Evolutionary conservation across 2,329 filamentous ascomycete genomes (phyloP), one percentile per base, ranked within the genome.

Genomic region (Neonectria faginata): DNA sequence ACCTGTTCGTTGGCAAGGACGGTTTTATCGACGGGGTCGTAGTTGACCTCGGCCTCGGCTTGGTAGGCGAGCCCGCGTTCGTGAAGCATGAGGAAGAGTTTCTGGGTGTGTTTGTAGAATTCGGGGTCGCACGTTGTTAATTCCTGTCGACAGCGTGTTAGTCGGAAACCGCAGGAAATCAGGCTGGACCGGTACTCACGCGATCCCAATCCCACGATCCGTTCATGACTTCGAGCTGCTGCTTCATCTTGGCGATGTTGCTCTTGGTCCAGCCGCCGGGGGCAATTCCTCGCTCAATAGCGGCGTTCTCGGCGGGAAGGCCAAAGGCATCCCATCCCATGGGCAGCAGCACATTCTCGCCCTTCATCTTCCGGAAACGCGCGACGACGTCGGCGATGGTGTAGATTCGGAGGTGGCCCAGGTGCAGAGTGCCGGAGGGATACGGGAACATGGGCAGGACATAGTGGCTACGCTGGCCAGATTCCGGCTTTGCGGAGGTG

Each of bases 311-410:
- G 47, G 94, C 94, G 11, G 94, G 94, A 60, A 97, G 82, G 2
- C 94, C 94, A 80, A 97, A 97, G 5, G 93, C 92, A 82, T 97
- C 94, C 93, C 94, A 97, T 11, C 94, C 94, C 86, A 97, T 97
- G n/a, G 94, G 93, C 68, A 97, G 87, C 57, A 97, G 79, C 33
- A 97, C 92, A 60, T 91, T 81, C 70, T 89, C 84, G 16, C 93
- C 93, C 70, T 90, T 88, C 80, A 97, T 89, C 27, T 85, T 86
- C 72, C 90, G 88, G 75, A 90, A 97, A 58, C 94, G 87, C 14
- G 93, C 89, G 57, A 97, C 81, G 10, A 94, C 91, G 81, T 97
- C 94, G 65, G 93, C 93, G 68, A 97, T 96, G 41, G 93, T 93
- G 81, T 97, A 97, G 54, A 97, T 93, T 51, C 94, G 89, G 42